Percentiles rank a stretch among this genome's conserved stretches.
Conservation (phyloP, 495 filamentous ascomycete species). For the Chlorociboria aeruginascens region DNA sequence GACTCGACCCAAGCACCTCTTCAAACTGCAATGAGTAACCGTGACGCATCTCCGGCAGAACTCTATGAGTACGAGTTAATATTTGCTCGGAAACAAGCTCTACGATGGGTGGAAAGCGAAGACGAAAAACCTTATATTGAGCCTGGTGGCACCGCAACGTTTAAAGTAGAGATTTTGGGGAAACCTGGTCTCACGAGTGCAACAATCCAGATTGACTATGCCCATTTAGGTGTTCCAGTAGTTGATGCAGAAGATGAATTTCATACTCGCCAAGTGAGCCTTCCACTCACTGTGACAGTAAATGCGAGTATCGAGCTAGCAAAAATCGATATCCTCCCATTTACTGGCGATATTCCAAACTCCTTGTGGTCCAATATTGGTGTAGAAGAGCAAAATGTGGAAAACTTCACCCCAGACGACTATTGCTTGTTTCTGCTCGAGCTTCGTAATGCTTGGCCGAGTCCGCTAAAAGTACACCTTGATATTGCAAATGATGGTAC, state of each 20-base stretch:
- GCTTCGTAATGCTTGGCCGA: conserved; percentile 79
- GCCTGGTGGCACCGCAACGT: conserved; percentile 55
- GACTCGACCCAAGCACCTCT: conserved; percentile 74
- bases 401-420: conserved; percentile 31
- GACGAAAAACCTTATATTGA: conserved; percentile 45
- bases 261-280: conserved; percentile 70
- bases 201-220: conserved; percentile 76
- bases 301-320: conserved; percentile 78
- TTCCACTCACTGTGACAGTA: conserved; percentile 79
- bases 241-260: conserved; percentile 53
- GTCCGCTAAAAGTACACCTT: conserved; percentile 51
- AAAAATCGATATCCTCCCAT: conserved; percentile 66
- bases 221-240: conserved; percentile 50
- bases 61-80: conserved; percentile 78
- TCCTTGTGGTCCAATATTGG: conserved; percentile 27
- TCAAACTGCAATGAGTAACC: conserved; percentile 60
- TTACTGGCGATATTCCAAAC: conserved; percentile 39
- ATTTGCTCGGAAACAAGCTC: conserved; percentile 58
- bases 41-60: conserved; percentile 63
- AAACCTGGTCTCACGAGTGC: conserved; percentile 76
- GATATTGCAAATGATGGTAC: conserved; percentile 15
- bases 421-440: conserved; percentile 76
- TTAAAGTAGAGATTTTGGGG: conserved; percentile 75
- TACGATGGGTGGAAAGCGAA: conserved; percentile 47
- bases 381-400: conserved; percentile 13